A percentile compares a stretch with the other conserved stretches of the same genome.
Evolutionary conservation across 306 rosid genomes (phyloP).

Genomic region (Senna tora): DNA sequence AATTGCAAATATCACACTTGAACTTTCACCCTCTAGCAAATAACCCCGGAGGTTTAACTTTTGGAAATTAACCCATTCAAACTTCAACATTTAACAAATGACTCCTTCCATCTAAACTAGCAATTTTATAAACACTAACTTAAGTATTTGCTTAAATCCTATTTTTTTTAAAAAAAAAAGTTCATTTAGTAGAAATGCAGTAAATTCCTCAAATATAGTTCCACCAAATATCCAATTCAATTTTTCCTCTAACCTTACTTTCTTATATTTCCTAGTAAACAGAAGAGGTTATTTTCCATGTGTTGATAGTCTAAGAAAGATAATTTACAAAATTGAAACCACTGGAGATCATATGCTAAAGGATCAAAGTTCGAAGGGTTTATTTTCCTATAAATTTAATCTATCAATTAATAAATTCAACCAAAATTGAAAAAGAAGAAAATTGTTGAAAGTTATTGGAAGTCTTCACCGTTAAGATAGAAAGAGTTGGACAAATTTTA

Average conservation of each 20-base stretch:
- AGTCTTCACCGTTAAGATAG: background rate
- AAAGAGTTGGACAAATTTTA: background rate
- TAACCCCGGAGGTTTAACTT: background rate
- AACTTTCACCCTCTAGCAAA: background rate
- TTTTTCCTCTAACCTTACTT: background rate
- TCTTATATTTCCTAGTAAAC: background rate
- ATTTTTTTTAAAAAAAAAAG: too few species aligned
- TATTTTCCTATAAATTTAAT: background rate
- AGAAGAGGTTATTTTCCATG: background rate
- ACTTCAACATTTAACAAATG: background rate
- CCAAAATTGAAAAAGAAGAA: background rate
- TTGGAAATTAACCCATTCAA: background rate
- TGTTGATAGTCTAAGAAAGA: background rate
- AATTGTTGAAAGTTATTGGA: background rate
- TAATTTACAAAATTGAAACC: background rate
- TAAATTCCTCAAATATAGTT: background rate
- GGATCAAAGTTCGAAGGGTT: too few species aligned
- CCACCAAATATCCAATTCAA: background rate
- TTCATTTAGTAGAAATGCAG: background rate
- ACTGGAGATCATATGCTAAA: background rate
- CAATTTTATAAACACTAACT: background rate
- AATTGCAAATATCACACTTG: background rate
- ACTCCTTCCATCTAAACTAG: background rate
- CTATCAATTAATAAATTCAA: background rate
- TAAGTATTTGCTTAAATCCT: background rate